phyloP scores from a whole-genome alignment of 306 rosid genomes.

The Pyrus bretschneideri region DNA sequence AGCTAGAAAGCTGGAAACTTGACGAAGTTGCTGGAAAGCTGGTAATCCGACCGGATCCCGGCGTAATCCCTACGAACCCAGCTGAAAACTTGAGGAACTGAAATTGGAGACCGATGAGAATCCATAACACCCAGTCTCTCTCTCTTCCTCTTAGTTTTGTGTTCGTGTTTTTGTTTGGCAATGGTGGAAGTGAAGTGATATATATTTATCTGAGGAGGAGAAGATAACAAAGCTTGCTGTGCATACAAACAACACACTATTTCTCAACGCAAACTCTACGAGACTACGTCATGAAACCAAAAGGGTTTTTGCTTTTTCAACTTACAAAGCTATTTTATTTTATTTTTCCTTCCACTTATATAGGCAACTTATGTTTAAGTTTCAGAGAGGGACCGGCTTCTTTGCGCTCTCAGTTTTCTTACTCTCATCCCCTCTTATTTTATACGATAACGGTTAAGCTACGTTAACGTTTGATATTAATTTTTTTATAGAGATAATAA shows the following conservation, averaged over 20 bases:
- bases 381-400: too few relatives aligned
- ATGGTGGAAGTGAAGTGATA: conserved; percentile 5
- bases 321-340: background rate
- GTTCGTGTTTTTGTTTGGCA: conserved; percentile 13
- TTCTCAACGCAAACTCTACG: background rate
- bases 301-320: background rate
- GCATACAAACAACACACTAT: background rate
- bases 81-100: conserved; percentile 30
- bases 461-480: too few relatives aligned
- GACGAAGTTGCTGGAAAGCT: conserved; percentile 16
- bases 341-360: background rate
- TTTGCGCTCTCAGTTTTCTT: too few relatives aligned
- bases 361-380: background rate
- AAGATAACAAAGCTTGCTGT: conserved; percentile 13
- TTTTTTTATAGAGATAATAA: too few relatives aligned
- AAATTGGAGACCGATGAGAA: conserved; percentile 17
- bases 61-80: conserved; percentile 14
- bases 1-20: conserved; percentile 30
- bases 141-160: background rate
- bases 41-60: conserved; percentile 21
- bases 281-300: conserved; percentile 11
- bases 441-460: too few relatives aligned
- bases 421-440: too few relatives aligned
- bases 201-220: conserved; percentile 28
- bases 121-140: conserved; percentile 26